A percentile compares a stretch with the other conserved stretches of the same genome.
These are phyloP conservation scores for Cerrena zonata DNA, from an alignment of 1,284 basidiomycete species.

Conservation along the genomic window DNA sequence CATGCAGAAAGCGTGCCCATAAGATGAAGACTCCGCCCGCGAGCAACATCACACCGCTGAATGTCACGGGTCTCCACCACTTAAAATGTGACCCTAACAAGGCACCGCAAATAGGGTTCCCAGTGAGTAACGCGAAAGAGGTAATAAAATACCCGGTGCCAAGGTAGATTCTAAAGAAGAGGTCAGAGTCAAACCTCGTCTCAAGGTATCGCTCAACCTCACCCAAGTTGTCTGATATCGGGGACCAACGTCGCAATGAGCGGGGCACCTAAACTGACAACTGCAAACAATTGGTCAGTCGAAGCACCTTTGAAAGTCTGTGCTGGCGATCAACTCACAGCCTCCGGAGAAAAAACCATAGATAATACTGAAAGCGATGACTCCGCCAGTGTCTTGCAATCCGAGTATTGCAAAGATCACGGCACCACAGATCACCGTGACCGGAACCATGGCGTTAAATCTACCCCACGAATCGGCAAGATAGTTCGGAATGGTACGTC, in stretches of 20 bases:
- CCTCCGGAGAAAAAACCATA: slow-evolving; percentile 19
- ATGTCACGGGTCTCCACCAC: slow-evolving; percentile 28
- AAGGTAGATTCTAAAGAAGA: slow-evolving; percentile 17
- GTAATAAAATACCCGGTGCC: slow-evolving; percentile 18
- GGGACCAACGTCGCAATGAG: background rate
- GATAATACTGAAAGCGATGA: slow-evolving; percentile 11
- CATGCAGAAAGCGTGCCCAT: background rate
- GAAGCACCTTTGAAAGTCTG: background rate
- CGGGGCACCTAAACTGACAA: background rate
- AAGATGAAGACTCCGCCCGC: background rate
- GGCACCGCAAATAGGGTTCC: slow-evolving; percentile 30
- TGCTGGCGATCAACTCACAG: slow-evolving; percentile 9
- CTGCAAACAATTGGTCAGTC: background rate
- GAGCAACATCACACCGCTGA: slow-evolving; percentile 24
- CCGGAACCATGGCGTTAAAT: slow-evolving; percentile 6
- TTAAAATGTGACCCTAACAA: slow-evolving; percentile 22
- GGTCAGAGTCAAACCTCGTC: background rate
- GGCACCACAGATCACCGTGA: slow-evolving; percentile 8
- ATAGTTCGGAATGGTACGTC: slow-evolving; percentile 15
- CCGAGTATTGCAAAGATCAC: slow-evolving; percentile 19
- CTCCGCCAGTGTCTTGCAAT: slow-evolving; percentile 8
- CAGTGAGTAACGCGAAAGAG: slow-evolving; percentile 19
- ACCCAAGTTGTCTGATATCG: slow-evolving; percentile 7
- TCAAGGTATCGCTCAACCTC: background rate
- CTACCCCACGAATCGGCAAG: slow-evolving; percentile 7